A percentile compares a stretch with the other conserved stretches of the same genome.
phyloP scores from a whole-genome alignment of 1,284 basidiomycete species.

The Schizophyllum commune region DNA sequence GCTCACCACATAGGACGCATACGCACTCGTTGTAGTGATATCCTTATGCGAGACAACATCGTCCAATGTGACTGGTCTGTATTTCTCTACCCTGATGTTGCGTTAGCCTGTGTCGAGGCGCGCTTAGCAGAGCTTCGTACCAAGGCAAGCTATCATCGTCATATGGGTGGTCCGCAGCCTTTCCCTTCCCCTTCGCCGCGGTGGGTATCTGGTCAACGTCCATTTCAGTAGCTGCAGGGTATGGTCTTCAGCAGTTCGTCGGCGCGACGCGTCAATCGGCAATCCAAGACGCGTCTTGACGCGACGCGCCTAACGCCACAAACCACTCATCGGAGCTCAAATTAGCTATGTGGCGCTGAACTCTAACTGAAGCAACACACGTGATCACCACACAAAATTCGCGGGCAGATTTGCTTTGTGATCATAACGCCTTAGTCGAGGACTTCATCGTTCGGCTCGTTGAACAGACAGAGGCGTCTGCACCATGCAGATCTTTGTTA shows the following conservation, averaged over 20 bases:
- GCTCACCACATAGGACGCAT: background rate
- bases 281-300: constrained; percentile 8
- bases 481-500: constrained; percentile 91
- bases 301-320: constrained; percentile 8
- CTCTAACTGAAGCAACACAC: constrained; percentile 7
- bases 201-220: constrained; percentile 33
- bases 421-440: constrained; percentile 59
- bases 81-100: constrained; percentile 85
- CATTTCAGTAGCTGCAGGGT: constrained; percentile 42
- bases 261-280: constrained; percentile 5
- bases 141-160: constrained; percentile 68
- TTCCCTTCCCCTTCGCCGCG: constrained; percentile 61
- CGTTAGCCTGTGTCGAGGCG: constrained; percentile 2
- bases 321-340: background rate
- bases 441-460: constrained; percentile 80
- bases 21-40: constrained; percentile 85
- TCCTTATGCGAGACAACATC: constrained; percentile 95
- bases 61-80: constrained; percentile 79
- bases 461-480: constrained; percentile 77
- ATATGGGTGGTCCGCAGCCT: constrained; percentile 26
- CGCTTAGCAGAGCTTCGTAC: constrained; percentile 30
- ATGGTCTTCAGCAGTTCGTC: background rate
- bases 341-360: background rate
- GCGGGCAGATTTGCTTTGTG: constrained; percentile 20
- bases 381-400: constrained; percentile 8